Evolutionary conservation across 257 asterid genomes (phyloP).

Genomic region (Capsicum rhomboideum): DNA sequence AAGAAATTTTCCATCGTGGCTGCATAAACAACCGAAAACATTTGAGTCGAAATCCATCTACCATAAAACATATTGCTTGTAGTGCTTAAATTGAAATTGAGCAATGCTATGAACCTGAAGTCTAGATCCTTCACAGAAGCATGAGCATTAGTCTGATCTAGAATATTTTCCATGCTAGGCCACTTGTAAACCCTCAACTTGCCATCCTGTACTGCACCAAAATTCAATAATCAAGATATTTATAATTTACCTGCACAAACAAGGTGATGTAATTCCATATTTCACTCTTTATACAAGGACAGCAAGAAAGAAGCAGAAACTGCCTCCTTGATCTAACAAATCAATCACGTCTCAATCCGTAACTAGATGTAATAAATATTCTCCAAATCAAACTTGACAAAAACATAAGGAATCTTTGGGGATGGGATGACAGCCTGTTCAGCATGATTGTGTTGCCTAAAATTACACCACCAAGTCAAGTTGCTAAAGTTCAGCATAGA

Average conservation of each 20-base stretch:
- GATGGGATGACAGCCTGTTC: neutral
- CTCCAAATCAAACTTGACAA: neutral
- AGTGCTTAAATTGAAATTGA: neutral
- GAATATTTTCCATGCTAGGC: conserved; percentile 73
- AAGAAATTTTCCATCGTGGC: conserved; percentile 83
- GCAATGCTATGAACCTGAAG: conserved; percentile 54
- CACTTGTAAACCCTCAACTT: conserved; percentile 82
- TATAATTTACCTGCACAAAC: neutral
- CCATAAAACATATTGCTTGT: neutral
- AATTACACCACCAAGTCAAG: neutral
- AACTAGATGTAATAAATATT: neutral
- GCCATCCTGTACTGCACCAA: conserved; percentile 82
- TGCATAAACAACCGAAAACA: conserved; percentile 30
- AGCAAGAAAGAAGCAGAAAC: neutral
- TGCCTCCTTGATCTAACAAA: neutral
- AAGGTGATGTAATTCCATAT: neutral
- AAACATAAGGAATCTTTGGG: neutral
- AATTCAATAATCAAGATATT: conserved; percentile 15
- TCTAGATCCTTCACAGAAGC: conserved; percentile 78
- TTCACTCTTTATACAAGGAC: neutral
- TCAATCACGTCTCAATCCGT: neutral
- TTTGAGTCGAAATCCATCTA: conserved; percentile 3
- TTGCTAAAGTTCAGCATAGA: neutral
- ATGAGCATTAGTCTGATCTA: conserved; percentile 57
- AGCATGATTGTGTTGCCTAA: neutral